phyloP scores from a whole-genome alignment of 1,139 yeast species.

The Kodamaea arcana region DNA sequence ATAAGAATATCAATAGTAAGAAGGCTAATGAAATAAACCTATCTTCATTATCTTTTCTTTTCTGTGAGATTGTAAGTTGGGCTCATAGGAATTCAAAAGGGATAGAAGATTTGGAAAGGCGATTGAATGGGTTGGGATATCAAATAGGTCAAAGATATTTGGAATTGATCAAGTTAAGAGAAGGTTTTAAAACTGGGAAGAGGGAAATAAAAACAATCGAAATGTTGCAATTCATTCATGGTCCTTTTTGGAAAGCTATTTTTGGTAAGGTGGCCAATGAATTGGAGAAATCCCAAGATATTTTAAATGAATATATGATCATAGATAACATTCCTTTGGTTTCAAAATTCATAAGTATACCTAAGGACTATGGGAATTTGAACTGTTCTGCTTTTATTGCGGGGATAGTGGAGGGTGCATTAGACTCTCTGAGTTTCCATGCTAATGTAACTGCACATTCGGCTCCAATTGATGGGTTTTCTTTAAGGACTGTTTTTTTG shows the following conservation, averaged over 20 bases:
- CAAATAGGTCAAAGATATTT: conserved; percentile 50
- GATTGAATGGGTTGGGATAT: conserved; percentile 73
- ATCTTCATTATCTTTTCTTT: conserved; percentile 64
- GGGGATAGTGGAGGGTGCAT: conserved; percentile 86
- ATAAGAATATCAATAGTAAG: conserved; percentile 57
- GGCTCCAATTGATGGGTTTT: conserved; percentile 60
- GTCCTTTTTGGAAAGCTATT: conserved; percentile 74
- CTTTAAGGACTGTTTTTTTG: conserved; percentile 77
- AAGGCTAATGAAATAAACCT: conserved; percentile 64
- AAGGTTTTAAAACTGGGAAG: conserved; percentile 59
- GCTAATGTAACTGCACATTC: conserved; percentile 88
- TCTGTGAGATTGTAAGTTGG: conserved; percentile 70
- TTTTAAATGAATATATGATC: conserved; percentile 78
- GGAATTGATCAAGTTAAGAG: conserved; percentile 41
- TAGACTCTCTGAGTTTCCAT: conserved; percentile 75
- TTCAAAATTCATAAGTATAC: conserved; percentile 73
- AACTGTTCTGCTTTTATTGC: conserved; percentile 86
- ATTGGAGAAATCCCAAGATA: conserved; percentile 80
- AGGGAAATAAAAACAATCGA: conserved; percentile 75
- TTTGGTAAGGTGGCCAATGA: conserved; percentile 86
- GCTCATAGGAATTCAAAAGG: conserved; percentile 62
- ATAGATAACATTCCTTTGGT: conserved; percentile 78
- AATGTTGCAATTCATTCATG: conserved; percentile 77
- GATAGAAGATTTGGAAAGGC: conserved; percentile 70
- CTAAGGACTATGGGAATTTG: conserved; percentile 73